Percentiles rank a stretch among this genome's conserved stretches.
Conservation (phyloP, 495 filamentous ascomycete species). For the Neurospora intermedia region DNA sequence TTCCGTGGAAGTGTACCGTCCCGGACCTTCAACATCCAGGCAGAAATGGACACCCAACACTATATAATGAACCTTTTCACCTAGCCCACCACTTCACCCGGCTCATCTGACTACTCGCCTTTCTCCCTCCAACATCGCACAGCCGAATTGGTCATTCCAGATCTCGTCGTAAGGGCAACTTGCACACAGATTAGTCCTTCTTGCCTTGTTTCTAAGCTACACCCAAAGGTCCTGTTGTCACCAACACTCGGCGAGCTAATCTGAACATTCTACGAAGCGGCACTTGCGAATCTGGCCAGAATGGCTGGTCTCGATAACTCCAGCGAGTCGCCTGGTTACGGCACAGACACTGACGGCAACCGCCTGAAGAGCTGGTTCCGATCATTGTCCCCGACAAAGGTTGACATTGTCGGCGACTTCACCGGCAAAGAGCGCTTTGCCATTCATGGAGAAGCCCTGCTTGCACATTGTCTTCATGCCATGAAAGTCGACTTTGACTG, state of each 20-base stretch:
- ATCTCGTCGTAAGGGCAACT: neutral
- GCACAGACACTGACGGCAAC: neutral
- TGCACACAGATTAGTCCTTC: neutral
- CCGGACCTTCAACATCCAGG: neutral
- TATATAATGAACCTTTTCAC: neutral
- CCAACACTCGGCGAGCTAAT: neutral
- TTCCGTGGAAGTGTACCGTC: neutral
- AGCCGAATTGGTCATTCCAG: neutral
- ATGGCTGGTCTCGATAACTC: neutral
- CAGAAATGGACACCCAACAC: neutral
- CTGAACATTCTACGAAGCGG: neutral
- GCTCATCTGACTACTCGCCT: neutral
- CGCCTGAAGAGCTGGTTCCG: neutral
- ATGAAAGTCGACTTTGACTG: slow-evolving; percentile 49
- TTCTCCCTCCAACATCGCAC: neutral
- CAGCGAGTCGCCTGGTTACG: neutral
- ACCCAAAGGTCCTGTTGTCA: neutral
- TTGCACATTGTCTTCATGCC: slow-evolving; percentile 50
- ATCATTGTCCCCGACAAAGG: slow-evolving; percentile 11
- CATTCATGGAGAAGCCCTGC: slow-evolving; percentile 62
- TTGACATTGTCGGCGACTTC: slow-evolving; percentile 64
- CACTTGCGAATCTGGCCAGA: neutral
- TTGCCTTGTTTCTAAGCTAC: neutral
- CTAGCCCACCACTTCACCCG: neutral
- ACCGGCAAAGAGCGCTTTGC: slow-evolving; percentile 61